Percentiles rank a stretch among this genome's conserved stretches.
These are phyloP conservation scores for Acer campestre DNA, from an alignment of 345 rosid species.

Conservation along the genomic window DNA sequence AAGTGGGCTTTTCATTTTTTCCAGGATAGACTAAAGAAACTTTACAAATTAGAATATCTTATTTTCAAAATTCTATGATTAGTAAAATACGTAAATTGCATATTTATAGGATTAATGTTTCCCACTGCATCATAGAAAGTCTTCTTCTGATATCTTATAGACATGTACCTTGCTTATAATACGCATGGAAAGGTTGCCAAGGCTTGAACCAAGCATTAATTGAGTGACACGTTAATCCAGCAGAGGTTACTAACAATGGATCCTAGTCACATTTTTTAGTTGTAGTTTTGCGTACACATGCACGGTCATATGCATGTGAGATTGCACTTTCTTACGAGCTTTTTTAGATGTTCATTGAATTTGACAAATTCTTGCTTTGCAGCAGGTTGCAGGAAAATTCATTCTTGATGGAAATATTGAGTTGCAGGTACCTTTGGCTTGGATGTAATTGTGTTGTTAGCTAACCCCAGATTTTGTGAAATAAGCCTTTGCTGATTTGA, in stretches of 20 bases:
- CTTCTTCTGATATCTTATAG: not conserved
- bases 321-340: slow-evolving; percentile 4
- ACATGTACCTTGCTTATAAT: not conserved
- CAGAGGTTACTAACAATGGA: not conserved
- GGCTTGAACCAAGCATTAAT: not conserved
- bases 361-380: slow-evolving; percentile 36
- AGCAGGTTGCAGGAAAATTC: slow-evolving; percentile 73
- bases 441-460: not conserved
- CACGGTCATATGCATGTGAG: not conserved
- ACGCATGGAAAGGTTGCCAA: not conserved
- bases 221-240: not conserved
- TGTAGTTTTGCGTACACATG: not conserved
- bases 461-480: slow-evolving; percentile 12
- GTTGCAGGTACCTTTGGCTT: slow-evolving; percentile 58
- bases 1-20: not conserved
- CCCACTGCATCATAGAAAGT: not conserved
- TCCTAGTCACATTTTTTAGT: not conserved
- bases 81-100: not conserved
- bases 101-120: not conserved
- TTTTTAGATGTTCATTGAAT: slow-evolving; percentile 13
- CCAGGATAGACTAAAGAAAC: not conserved
- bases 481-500: slow-evolving; percentile 7
- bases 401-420: slow-evolving; percentile 75
- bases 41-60: not conserved
- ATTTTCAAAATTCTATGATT: slow-evolving; percentile 1